These are phyloP conservation scores for Kwoniella newhampshirensis DNA, from an alignment of 768 basidiomycete species.

Conservation along the genomic window DNA sequence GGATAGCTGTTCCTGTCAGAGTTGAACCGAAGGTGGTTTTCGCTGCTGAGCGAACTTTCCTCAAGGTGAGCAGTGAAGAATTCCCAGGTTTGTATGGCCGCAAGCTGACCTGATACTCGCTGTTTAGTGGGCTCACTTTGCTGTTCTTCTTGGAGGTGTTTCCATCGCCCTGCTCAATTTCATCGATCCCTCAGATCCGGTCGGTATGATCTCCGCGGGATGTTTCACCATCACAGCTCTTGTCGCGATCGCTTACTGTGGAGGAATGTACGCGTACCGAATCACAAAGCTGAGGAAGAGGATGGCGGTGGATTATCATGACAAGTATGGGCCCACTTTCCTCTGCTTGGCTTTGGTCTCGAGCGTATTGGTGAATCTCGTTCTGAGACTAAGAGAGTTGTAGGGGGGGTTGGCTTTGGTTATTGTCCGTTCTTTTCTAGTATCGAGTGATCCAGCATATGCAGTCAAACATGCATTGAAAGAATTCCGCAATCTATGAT, in stretches of 20 bases:
- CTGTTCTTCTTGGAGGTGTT: conserved; percentile 56
- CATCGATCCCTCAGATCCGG: conserved; percentile 54
- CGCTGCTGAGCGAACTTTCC: conserved; percentile 89
- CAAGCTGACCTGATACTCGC: not conserved
- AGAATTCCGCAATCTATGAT: too few relatives aligned
- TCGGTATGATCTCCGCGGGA: conserved; percentile 79
- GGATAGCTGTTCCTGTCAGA: conserved; percentile 88
- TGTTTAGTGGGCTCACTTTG: conserved; percentile 62
- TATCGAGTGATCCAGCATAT: too few relatives aligned
- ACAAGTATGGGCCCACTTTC: conserved; percentile 47
- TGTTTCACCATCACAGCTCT: conserved; percentile 89
- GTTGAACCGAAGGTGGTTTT: conserved; percentile 95
- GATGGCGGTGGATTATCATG: conserved; percentile 50
- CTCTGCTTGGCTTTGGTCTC: conserved; percentile 43
- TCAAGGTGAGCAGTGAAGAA: conserved; percentile 61
- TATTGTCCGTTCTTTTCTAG: conserved; percentile 1
- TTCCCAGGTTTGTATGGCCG: too few relatives aligned
- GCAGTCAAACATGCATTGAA: too few relatives aligned
- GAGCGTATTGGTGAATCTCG: conserved; percentile 47
- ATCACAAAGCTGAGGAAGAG: conserved; percentile 45
- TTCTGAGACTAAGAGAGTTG: conserved; percentile 46
- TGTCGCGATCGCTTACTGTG: conserved; percentile 81
- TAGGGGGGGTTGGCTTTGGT: conserved; percentile 22
- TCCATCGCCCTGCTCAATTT: conserved; percentile 60
- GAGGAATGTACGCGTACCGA: conserved; percentile 52